Base-by-base conservation (phyloP, 768 basidiomycete species). In the Amanita subjunquillea region DNA sequence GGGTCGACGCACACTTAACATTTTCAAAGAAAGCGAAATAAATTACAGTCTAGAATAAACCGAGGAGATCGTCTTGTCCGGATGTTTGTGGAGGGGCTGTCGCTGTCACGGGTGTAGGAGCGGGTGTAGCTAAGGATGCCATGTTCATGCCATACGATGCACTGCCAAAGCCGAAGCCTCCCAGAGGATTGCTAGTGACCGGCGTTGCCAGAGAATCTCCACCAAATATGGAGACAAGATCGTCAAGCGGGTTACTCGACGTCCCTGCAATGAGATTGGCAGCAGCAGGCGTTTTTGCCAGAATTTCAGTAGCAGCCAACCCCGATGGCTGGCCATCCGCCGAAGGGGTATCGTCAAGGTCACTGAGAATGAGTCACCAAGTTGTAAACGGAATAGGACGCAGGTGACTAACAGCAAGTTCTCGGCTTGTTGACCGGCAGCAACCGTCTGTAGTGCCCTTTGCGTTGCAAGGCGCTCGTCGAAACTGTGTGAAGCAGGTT, bases 171-270 rank as follows among this genome's bases (percentile, higher is more conserved):
- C 56, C 57, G 56, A 64, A 66, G 46, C 59, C 37, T 51, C 56
- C 53, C 41, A 60, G 54, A 25, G 50, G 42, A 51, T 55, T 54
- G 34, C 55, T 43, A 48, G 54, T 41, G 29, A 41, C 41, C 23
- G 60, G 39, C 20, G 60, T 53, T 43, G 54, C 23, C 10, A 46
- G 40, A 20, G 51, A 47, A 7, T 48, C 48, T 61, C 70, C 61
- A 13, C 90, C 91, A 63, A 96, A 96, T 58, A 96, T 89, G 6
- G 91, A 93, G 22, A 94, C 91, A 9, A 96, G 76, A 64, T 96
- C 92, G 65, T 95, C 92, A 41, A 95, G 73, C 1, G 93, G 93
- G 63, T 96, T 96, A 55, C 77, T 78, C 12, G 91, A 91, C 23
- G 87, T 85, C 4, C 87, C 87, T 2, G 84, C 75, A 13, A 92